phyloP scores from a whole-genome alignment of 331 rosid genomes.

The Saraca asoca region DNA sequence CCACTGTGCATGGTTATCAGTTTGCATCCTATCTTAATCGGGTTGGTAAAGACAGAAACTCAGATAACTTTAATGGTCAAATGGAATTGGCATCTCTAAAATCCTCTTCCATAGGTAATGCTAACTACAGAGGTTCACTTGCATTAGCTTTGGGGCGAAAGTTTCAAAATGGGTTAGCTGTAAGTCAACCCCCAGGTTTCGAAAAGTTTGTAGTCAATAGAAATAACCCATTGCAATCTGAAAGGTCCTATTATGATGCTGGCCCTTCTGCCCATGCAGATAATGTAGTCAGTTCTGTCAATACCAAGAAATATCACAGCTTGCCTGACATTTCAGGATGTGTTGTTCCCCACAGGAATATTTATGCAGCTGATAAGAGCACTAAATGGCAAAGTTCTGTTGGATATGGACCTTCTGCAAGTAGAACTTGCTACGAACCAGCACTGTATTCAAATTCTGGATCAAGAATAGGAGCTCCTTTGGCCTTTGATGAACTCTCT shows the following conservation, averaged over 20 bases:
- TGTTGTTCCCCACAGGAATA: conserved; percentile 53
- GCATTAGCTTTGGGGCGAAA: conserved; percentile 61
- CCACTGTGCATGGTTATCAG: conserved; percentile 81
- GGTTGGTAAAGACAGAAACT: conserved; percentile 51
- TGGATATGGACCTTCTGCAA: conserved; percentile 57
- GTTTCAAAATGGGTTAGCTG: conserved; percentile 64
- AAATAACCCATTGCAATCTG: conserved; percentile 57
- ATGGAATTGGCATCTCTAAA: conserved; percentile 47
- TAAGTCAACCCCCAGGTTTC: conserved; percentile 60
- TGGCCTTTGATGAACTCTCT: conserved; percentile 79
- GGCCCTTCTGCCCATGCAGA: conserved; percentile 53
- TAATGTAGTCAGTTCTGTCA: conserved; percentile 46
- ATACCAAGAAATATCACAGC: conserved; percentile 85
- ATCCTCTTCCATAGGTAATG: conserved; percentile 49
- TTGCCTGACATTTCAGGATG: conserved; percentile 74
- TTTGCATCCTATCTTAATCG: conserved; percentile 56
- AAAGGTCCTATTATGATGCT: conserved; percentile 55
- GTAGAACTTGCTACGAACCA: conserved; percentile 47
- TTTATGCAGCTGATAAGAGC: conserved; percentile 48
- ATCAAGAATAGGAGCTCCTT: conserved; percentile 57
- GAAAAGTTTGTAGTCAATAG: conserved; percentile 49
- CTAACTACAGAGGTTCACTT: conserved; percentile 55
- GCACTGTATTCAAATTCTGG: conserved; percentile 48
- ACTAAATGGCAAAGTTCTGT: conserved; percentile 53
- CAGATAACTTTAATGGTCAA: conserved; percentile 52